phyloP scores from a whole-genome alignment of 176 grass and related monocot genomes.

The Dactylis glomerata region DNA sequence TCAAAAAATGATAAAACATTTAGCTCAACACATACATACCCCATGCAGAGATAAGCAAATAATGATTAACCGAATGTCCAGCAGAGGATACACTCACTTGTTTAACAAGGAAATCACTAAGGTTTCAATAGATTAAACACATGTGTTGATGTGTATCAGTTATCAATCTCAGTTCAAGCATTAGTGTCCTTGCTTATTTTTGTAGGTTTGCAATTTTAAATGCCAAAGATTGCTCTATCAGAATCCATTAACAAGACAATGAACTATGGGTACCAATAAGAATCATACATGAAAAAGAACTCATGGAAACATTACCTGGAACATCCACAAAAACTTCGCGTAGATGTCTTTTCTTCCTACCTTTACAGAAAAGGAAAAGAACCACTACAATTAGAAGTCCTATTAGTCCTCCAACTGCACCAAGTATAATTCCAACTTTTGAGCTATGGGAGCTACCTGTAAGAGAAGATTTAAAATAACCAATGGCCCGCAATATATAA shows the following conservation, averaged over 20 bases:
- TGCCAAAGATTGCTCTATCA: background rate
- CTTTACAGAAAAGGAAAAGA: slow-evolving; percentile 67
- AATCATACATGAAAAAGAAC: background rate
- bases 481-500: background rate
- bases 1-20: slow-evolving; percentile 15
- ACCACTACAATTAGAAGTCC: slow-evolving; percentile 55
- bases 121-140: background rate
- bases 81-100: background rate
- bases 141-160: background rate
- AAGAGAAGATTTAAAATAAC: slow-evolving; percentile 12
- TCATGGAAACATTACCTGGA: slow-evolving; percentile 49
- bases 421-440: slow-evolving; percentile 74
- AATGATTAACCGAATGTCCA: background rate
- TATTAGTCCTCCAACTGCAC: slow-evolving; percentile 68
- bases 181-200: background rate
- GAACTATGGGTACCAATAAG: background rate
- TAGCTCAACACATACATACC: background rate
- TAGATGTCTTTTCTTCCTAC: slow-evolving; percentile 59
- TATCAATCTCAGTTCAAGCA: background rate
- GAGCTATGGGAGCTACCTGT: slow-evolving; percentile 61
- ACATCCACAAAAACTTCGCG: slow-evolving; percentile 91
- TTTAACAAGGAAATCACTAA: background rate
- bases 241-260: background rate
- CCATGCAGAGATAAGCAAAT: background rate
- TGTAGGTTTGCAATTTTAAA: background rate